Evolutionary conservation across 345 rosid genomes (phyloP).

Genomic region (Aethionema arabicum): DNA sequence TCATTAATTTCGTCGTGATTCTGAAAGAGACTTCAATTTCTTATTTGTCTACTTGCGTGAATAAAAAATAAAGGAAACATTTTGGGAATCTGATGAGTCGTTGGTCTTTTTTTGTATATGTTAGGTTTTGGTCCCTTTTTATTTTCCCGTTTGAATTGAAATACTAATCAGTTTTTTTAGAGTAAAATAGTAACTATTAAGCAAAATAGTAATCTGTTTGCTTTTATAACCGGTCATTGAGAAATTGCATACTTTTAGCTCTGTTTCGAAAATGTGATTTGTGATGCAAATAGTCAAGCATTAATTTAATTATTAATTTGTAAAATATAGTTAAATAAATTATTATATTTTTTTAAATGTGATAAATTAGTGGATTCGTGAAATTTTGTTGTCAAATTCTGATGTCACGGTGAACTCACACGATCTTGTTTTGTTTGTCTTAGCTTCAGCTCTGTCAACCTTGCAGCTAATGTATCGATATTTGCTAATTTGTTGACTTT

Average conservation of each 20-base stretch:
- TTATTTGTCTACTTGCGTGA: constrained; percentile 34
- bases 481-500: no score
- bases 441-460: no score
- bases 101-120: constrained; percentile 4
- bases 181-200: not conserved
- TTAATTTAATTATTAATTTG: no score
- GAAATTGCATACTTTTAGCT: not conserved
- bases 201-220: not conserved
- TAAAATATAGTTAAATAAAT: no score
- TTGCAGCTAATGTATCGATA: no score
- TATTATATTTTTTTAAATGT: no score
- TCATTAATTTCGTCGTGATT: constrained; percentile 29
- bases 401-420: no score
- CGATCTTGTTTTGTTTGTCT: no score
- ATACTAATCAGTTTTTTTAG: not conserved
- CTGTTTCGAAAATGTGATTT: not conserved
- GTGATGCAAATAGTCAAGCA: not conserved
- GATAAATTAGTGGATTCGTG: no score
- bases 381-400: no score
- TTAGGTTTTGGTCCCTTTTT: constrained; percentile 9
- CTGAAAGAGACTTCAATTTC: constrained; percentile 30
- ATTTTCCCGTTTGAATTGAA: not conserved
- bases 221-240: constrained; percentile 2
- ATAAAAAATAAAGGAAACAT: not conserved
- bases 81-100: not conserved